Base-by-base conservation (phyloP, 345 rosid genomes). In the Eucalyptus cladocalyx region DNA sequence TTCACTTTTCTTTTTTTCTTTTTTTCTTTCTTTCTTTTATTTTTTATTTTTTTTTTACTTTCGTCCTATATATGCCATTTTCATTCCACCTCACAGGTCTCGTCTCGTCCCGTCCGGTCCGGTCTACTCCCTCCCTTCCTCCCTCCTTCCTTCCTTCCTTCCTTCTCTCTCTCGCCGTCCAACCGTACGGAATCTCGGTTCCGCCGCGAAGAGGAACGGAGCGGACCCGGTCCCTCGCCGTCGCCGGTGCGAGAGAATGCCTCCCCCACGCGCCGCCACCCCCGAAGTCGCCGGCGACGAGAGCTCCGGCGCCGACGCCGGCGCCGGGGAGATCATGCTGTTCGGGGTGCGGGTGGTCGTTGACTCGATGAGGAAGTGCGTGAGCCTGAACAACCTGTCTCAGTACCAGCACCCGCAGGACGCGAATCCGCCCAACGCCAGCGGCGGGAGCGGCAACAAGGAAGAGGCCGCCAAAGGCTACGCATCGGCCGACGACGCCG, bases 341-440 rank as follows among this genome's bases (percentile, higher is more conserved):
- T 97, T 97, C 60, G 99, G 99, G 3, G 98, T 97, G 19, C 94
- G 97, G 87, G 95, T 97, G 88, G 97, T 97, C 51, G 98, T 97
- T 89, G 99, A 97, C 92, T 94, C 97, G 58, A 94, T 97, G 94
- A 97, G 99, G 93, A 97, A 96, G 92, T 92, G 97, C 80, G 99
- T 97, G 34, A 97, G 99, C 89, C 92, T 97, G 93, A 97, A 96
- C 92, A 94, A 97, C 88, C 91, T 97, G 87, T 95, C 98, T 47
- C 94, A 97, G 88, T 97, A 97, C 47, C 94, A 94, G 65, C 97
- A 93, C 16, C 93, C 94, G 88, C 93, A 91, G 37, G 93, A 90
- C 11, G 89, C 88, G 24, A 86, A 69, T 56, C 86, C 58, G 58
- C 58, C 87, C 43, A 30, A 8, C 86, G n/a, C 51, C 86, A 76